Evolutionary conservation across 305 asterid genomes (phyloP).

Genomic region (Euphrasia arctica): DNA sequence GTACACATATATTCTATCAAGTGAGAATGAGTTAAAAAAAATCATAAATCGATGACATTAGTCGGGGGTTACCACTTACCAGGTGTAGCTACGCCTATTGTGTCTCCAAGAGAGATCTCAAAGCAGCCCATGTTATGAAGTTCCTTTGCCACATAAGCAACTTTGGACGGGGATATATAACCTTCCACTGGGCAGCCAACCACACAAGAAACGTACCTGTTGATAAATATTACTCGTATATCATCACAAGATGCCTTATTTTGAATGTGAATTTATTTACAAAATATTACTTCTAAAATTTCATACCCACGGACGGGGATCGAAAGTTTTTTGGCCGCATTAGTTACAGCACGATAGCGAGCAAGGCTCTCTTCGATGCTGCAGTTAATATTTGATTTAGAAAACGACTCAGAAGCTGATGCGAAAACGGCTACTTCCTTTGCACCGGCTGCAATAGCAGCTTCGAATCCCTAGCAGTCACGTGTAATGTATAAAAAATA

Average conservation of each 20-base stretch:
- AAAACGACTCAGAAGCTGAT: conserved; percentile 96
- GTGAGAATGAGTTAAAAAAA: conserved; percentile 17
- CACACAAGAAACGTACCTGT: conserved; percentile 65
- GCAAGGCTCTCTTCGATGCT: conserved; percentile 84
- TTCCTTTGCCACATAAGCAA: conserved; percentile 89
- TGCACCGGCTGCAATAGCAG: conserved; percentile 93
- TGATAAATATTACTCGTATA: not conserved
- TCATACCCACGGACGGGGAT: conserved; percentile 90
- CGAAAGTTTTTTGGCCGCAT: conserved; percentile 73
- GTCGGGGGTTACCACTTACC: conserved; percentile 64
- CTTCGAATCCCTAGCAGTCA: conserved; percentile 72
- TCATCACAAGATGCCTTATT: not conserved
- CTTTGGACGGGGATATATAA: conserved; percentile 70
- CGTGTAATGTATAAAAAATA: conserved; percentile 5
- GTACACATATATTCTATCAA: conserved; percentile 11
- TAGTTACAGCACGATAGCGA: conserved; percentile 72
- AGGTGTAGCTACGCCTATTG: conserved; percentile 93
- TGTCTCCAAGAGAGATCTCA: conserved; percentile 93
- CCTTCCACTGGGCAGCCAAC: conserved; percentile 97
- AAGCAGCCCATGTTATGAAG: conserved; percentile 95
- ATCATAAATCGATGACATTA: not conserved
- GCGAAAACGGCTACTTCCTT: conserved; percentile 95
- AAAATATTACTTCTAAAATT: not conserved
- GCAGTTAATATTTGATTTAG: conserved; percentile 90
- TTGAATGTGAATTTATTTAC: not conserved